Conservation (phyloP, 1,284 basidiomycete species). For the Heterobasidion irregulare region DNA sequence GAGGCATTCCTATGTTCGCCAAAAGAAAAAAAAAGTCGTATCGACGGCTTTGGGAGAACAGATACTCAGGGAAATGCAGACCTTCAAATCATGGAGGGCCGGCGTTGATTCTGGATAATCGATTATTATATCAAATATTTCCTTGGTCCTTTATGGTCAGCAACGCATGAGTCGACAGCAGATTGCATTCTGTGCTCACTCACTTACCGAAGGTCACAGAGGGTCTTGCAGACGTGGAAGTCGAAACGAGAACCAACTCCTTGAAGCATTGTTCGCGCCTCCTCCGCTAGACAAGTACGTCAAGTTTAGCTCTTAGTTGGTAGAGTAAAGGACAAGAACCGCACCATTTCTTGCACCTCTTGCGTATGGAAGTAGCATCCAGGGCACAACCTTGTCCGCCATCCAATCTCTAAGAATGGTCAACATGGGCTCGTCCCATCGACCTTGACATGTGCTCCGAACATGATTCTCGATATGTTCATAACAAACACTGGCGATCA, state of each 20-base stretch:
- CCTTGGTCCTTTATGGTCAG: conserved; percentile 49
- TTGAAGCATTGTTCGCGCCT: conserved; percentile 63
- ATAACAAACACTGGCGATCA: conserved; percentile 78
- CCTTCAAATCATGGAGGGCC: conserved; percentile 85
- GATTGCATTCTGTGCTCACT: not conserved
- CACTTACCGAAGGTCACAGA: conserved; percentile 76
- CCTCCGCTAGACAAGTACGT: conserved; percentile 40
- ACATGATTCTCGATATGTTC: conserved; percentile 77
- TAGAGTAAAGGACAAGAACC: conserved; percentile 14
- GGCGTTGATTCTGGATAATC: conserved; percentile 85
- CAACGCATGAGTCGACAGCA: not conserved
- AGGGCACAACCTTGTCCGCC: conserved; percentile 68
- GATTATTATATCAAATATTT: conserved; percentile 95
- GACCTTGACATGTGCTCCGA: conserved; percentile 50
- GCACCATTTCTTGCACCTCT: conserved; percentile 48
- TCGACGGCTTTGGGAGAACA: too few relatives aligned
- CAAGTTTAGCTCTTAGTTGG: conserved; percentile 11
- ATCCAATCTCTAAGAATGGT: conserved; percentile 65
- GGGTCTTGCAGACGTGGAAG: conserved; percentile 83
- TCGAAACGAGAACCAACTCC: conserved; percentile 85
- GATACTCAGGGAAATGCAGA: conserved; percentile 21
- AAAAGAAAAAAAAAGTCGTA: too few relatives aligned
- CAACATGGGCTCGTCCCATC: conserved; percentile 67
- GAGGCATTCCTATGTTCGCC: conserved; percentile 61
- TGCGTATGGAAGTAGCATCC: conserved; percentile 78